Percentiles rank a stretch among this genome's conserved stretches.
Evolutionary conservation across 495 filamentous ascomycete species (phyloP).

Genomic region (Arthonia radiata): DNA sequence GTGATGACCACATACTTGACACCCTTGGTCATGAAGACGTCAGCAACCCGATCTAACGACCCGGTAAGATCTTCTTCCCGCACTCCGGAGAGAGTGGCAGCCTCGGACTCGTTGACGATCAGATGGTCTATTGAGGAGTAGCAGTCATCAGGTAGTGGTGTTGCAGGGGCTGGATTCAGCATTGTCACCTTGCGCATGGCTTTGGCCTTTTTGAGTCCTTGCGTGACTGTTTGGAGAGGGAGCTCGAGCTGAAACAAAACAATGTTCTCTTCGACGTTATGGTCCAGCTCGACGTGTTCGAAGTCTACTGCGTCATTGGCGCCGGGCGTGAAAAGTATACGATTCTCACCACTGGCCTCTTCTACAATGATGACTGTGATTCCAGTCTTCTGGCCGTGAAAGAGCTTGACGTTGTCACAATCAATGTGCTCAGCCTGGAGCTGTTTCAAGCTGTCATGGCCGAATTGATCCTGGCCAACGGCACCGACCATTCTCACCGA

Average conservation of each 20-base stretch:
- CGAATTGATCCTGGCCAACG: slow-evolving; percentile 50
- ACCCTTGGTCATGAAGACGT: slow-evolving; percentile 36
- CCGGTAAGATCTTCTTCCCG: slow-evolving; percentile 21
- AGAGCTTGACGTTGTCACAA: slow-evolving; percentile 22
- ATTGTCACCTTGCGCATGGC: slow-evolving; percentile 30
- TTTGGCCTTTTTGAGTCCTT: slow-evolving; percentile 30
- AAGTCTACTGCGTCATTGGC: slow-evolving; percentile 38
- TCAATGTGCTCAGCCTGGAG: slow-evolving; percentile 36
- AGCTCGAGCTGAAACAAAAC: slow-evolving; percentile 81
- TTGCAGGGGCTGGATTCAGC: slow-evolving; percentile 58
- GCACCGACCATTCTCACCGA: slow-evolving; percentile 64
- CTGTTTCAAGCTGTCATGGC: slow-evolving; percentile 17
- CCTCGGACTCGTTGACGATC: slow-evolving; percentile 81
- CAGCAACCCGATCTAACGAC: slow-evolving; percentile 18
- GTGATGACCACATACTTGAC: slow-evolving; percentile 63
- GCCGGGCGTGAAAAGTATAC: slow-evolving; percentile 58
- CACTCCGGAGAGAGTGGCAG: slow-evolving; percentile 37
- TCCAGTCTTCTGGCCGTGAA: slow-evolving; percentile 37
- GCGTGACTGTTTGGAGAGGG: slow-evolving; percentile 42
- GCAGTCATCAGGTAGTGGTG: slow-evolving; percentile 34
- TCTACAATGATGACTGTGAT: slow-evolving; percentile 71
- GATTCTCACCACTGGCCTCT: slow-evolving; percentile 52
- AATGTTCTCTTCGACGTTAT: slow-evolving; percentile 33
- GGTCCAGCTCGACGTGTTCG: slow-evolving; percentile 7
- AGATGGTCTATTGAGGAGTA: slow-evolving; percentile 50